Base-by-base conservation (phyloP, 441 rosid genomes). In the Dalechampia spathulata region DNA sequence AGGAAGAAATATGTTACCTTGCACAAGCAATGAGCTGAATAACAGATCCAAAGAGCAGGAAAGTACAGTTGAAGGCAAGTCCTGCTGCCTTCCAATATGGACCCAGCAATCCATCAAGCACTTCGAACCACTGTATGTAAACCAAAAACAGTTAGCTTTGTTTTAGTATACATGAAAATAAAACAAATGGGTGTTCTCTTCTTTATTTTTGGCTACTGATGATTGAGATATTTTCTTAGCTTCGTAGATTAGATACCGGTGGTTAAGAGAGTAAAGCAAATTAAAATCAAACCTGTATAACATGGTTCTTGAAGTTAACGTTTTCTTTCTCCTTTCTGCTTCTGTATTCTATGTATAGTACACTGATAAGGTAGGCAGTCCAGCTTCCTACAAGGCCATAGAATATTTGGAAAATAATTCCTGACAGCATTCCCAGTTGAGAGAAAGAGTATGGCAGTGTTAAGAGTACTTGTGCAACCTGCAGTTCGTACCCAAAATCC, bases 1-100 rank as follows among this genome's bases (percentile, higher is more conserved):
- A 13, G 8, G 16, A 48, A 34, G 9, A 9, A 34, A 44, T 2
- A 0, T 22, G 25, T 63, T 57, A 84, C 98, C 98, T 92, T 55
- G 99, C 99, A 61, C 99, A 92, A 34, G 92, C 99, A 62, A 92
- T 92, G 55, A 92, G 92, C 76, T 92, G 99, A 48, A 92, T 92
- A 32, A 92, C 99, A 58, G 99, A 89, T 75, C 99, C 99, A 42
- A 92, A 92, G 61, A 92, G 76, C n/a, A 92, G 79, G 75, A 92
- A 89, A 66, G 99, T 92, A 75, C 99, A 92, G 83, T 92, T 92
- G 78, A 89, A 92, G 40, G 88, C 99, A 37, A 92, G 92, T 50
- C 99, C 99, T 13, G 46, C 50, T 19, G 95, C 97, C 67, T 89
- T 92, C 99, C 99, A 92, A 68, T 86, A 92, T 39, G 96, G 72